phyloP scores from a whole-genome alignment of 73 alveolate genomes.

The Tetrahymena malaccensis region DNA sequence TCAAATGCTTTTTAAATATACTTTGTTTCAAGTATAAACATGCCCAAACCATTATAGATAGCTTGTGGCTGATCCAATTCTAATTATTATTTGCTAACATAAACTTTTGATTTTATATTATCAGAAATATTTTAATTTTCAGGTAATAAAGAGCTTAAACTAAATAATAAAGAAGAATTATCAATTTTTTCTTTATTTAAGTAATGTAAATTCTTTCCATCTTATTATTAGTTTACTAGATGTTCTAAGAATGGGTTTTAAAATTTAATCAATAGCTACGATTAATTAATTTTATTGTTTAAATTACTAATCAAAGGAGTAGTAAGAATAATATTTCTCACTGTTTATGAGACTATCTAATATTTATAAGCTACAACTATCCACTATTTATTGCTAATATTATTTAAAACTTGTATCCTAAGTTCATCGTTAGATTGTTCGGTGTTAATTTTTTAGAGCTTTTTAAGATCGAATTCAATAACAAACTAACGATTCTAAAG shows the following conservation, averaged over 20 bases:
- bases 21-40: not conserved
- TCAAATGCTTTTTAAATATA: not conserved
- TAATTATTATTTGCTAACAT: not conserved
- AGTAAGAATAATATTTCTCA: not conserved
- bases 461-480: not conserved
- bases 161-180: not conserved
- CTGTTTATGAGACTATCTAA: not conserved
- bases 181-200: not conserved
- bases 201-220: too few relatives aligned
- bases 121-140: not conserved
- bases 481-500: not conserved
- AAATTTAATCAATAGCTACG: not conserved
- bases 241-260: not conserved
- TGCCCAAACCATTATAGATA: not conserved
- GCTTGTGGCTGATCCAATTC: not conserved
- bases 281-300: not conserved
- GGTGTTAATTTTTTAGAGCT: not conserved
- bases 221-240: not conserved
- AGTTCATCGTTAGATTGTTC: not conserved
- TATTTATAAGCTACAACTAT: not conserved
- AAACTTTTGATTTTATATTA: not conserved
- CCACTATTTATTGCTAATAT: not conserved
- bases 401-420: not conserved
- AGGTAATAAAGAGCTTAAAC: not conserved
- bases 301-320: not conserved